Base-by-base conservation (phyloP, 2,329 filamentous ascomycete species). In the Fusarium begoniae region DNA sequence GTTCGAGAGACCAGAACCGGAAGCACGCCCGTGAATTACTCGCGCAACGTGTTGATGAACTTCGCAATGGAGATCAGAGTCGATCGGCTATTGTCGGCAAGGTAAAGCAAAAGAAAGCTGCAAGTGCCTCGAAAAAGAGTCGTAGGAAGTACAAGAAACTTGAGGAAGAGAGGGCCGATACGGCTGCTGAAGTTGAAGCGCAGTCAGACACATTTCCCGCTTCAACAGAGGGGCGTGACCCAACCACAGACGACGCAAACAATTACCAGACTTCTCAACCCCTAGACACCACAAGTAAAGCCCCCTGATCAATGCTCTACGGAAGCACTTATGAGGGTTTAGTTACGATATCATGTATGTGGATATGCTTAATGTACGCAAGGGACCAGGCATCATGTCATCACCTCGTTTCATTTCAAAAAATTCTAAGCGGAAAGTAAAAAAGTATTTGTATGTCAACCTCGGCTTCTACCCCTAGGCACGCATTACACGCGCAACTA, bases 1-100 rank as follows among this genome's bases (percentile, higher is more conserved):
- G 96, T 54, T 97, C 94, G 3, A 90, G 94, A 24, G 89, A 89
- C 65, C 93, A 97, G 83, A 99, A 99, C 81, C 90, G 95, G 72
- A 95, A 93, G 82, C 92, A 94, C 71, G 96, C 96, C 18, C 89
- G 95, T 45, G 87, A 91, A 74, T 85, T 97, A 47, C 87, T 98
- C 37, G 93, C 93, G 30, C 91, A 94, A 76, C 90, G 89, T 77
- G 84, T 92, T 38, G 96, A 99, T 82, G 87, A 93, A 75, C 77
- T 92, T 41, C 85, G 90, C 75, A 92, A 94, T 75, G 96, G 96
- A 5, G 88, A 90, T 28, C 84, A 91, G 73, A 93, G 91, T 78
- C 85, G 94, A 32, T 87, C 87, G 17, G 89, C 88, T 45, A 84
- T 94, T 38, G 91, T 94, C 58, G 89, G 86, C 8, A 89, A 88